Base-by-base conservation (phyloP, 2,329 filamentous ascomycete species). In the Nigrospora osmanthi region DNA sequence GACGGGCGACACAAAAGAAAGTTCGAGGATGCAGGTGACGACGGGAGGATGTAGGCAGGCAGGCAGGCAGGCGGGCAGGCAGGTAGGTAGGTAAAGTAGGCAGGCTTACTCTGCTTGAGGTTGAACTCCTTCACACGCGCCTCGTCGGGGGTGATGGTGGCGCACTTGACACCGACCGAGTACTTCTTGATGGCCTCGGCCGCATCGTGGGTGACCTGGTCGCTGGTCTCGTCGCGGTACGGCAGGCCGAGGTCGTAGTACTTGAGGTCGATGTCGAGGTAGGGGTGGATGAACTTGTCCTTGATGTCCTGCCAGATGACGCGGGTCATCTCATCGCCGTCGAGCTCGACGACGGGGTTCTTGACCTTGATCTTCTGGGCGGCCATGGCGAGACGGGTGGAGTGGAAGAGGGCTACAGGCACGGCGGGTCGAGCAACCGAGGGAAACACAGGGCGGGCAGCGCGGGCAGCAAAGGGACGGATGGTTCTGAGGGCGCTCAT, bases 251-350 rank as follows among this genome's bases (percentile, higher is more conserved):
- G 71, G 64, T 95, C 89, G 70, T 95, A 95, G 80, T 95, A 95
- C 78, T 98, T 97, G 63, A 98, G 83, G 70, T 97, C 91, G 67
- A 98, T 82, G 68, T 96, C 90, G 56, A 98, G 85, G 73, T 93
- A 96, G 46, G 90, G 90, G 72, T 85, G 78, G 71, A 96, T 96
- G 75, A 96, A 91, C 79, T 94, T 95, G 73, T 97, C 87, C 80
- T 96, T 96, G 80, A 98, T 98, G 69, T 87, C 83, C 75, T 96
- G 77, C 93, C 93, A 98, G 76, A 98, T 98, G 67, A 98, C 90
- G 61, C 93, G 80, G 59, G 93, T 98, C 93, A 97, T 97, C 83
- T 89, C 81, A 59, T 85, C 81, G 62, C 91, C 91, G 67, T 97
- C 91, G 60, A 97, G 81, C 76, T 97, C 93, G 68, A 98, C 93